A percentile compares a stretch with the other conserved stretches of the same genome.
These are phyloP conservation scores for Fusarium liriodendri DNA, from an alignment of 2,329 filamentous ascomycete species.

Conservation along the genomic window DNA sequence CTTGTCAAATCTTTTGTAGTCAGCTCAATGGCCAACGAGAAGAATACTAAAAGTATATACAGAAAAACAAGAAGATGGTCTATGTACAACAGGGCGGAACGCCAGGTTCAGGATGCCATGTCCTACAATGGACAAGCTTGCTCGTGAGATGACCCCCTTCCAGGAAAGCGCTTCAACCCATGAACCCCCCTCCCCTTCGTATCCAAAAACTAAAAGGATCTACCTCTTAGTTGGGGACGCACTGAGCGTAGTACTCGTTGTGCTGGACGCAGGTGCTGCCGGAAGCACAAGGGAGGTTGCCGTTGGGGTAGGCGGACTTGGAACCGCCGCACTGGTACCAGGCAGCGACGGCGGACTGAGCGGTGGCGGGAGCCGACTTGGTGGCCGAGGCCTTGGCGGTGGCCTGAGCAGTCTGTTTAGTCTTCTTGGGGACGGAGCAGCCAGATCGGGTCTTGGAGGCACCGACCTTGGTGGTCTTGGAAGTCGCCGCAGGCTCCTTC, in stretches of 20 bases:
- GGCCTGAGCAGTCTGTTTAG: conserved; percentile 21
- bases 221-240: conserved; percentile 37
- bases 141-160: conserved; percentile 5
- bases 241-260: conserved; percentile 43
- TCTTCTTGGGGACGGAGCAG: conserved; percentile 25
- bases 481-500: conserved; percentile 10
- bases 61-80: conserved; percentile 25
- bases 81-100: conserved; percentile 34
- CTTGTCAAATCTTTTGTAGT: conserved; percentile 18
- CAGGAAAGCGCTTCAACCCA: background rate
- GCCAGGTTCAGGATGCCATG: conserved; percentile 23
- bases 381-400: background rate
- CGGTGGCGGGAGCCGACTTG: background rate
- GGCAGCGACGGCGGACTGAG: conserved; percentile 24
- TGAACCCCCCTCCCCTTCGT: background rate
- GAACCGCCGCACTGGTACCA: conserved; percentile 40
- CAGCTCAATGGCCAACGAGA: conserved; percentile 14
- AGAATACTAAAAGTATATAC: conserved; percentile 36
- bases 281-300: conserved; percentile 32
- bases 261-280: conserved; percentile 40
- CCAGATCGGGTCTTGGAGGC: conserved; percentile 23
- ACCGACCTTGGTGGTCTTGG: conserved; percentile 19
- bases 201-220: background rate
- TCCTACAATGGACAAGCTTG: conserved; percentile 21
- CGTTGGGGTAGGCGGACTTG: conserved; percentile 36